Evolutionary conservation across 805 yeast genomes (phyloP).

Genomic region (Metschnikowia borealis): DNA sequence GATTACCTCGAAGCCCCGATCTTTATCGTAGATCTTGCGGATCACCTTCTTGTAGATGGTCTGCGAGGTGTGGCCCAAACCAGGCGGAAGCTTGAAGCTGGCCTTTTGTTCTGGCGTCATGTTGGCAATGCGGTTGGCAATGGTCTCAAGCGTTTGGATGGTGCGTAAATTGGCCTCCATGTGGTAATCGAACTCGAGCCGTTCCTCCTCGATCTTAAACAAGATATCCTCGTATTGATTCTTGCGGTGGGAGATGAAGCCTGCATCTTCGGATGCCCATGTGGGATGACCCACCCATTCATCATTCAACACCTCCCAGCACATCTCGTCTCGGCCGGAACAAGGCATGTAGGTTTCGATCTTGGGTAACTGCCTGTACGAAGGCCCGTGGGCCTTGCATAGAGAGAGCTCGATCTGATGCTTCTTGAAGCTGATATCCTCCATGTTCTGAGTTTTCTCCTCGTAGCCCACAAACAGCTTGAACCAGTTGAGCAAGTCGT

Average conservation of each 20-base stretch:
- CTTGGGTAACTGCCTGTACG: constrained; percentile 88
- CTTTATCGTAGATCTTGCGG: constrained; percentile 87
- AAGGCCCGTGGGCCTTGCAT: constrained; percentile 94
- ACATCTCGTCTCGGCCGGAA: constrained; percentile 97
- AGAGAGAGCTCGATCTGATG: constrained; percentile 85
- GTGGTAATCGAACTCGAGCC: constrained; percentile 94
- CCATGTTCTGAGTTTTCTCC: constrained; percentile 80
- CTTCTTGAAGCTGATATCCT: constrained; percentile 81
- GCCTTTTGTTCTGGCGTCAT: constrained; percentile 91
- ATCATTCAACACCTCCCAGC: constrained; percentile 97
- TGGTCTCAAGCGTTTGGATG: constrained; percentile 91
- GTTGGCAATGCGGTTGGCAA: constrained; percentile 87
- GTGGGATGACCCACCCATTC: constrained; percentile 99
- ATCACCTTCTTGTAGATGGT: constrained; percentile 93
- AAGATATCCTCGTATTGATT: constrained; percentile 96
- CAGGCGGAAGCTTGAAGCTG: constrained; percentile 81
- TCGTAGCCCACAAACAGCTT: constrained; percentile 86
- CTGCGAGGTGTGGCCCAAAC: constrained; percentile 85
- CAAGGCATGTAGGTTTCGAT: constrained; percentile 96
- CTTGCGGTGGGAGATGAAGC: constrained; percentile 97
- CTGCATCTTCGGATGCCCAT: constrained; percentile 99
- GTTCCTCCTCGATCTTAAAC: constrained; percentile 93
- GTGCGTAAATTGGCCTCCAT: constrained; percentile 95
- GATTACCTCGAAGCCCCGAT: constrained; percentile 92
- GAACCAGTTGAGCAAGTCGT: constrained; percentile 86